These are phyloP conservation scores for Beauveria sp. DNA, from an alignment of 2,329 filamentous ascomycete species.

Conservation along the genomic window DNA sequence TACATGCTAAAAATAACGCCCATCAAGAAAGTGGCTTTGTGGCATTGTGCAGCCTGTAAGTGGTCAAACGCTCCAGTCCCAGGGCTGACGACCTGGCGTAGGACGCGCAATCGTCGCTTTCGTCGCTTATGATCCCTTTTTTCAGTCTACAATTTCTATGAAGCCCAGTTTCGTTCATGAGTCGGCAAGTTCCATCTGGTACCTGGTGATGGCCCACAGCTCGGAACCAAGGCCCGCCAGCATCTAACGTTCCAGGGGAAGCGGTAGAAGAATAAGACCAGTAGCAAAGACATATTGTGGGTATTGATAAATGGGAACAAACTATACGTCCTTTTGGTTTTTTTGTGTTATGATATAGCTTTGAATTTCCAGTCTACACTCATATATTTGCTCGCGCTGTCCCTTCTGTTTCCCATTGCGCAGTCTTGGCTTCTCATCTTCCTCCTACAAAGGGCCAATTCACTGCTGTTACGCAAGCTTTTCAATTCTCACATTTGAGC, in stretches of 20 bases:
- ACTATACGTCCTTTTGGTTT: no score
- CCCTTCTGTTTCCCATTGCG: no score
- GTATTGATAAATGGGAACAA: no score
- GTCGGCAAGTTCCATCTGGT: background rate
- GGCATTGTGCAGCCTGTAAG: background rate
- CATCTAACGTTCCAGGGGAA: background rate
- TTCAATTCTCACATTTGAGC: background rate
- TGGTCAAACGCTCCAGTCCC: background rate
- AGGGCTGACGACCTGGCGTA: background rate
- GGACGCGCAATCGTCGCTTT: background rate
- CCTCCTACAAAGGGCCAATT: background rate
- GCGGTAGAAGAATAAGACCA: no score
- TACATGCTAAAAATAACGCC: background rate
- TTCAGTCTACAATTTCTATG: background rate
- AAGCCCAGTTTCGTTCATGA: background rate
- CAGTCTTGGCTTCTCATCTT: background rate
- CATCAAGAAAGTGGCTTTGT: background rate
- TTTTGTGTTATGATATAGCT: no score
- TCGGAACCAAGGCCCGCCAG: background rate
- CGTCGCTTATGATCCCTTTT: background rate
- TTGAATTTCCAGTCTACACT: no score
- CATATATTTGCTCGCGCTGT: no score
- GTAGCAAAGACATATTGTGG: no score
- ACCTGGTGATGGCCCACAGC: background rate
- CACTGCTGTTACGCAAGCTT: background rate